Conservation (phyloP, 2,329 filamentous ascomycete species). For the Ceratocystis colombiana region DNA sequence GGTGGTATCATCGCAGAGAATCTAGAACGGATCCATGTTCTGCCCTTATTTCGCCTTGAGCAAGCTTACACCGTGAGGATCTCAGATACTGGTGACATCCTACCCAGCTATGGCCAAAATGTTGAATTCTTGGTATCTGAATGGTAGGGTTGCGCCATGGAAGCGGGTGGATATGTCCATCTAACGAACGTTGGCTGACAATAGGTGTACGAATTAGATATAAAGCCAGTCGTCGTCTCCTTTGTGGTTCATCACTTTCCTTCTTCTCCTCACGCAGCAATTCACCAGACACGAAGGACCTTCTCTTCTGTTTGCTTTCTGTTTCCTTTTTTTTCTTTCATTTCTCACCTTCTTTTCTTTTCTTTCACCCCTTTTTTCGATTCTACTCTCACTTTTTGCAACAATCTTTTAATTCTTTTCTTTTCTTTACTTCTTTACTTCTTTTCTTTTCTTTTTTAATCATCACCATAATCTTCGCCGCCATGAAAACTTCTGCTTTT, state of each 20-base stretch:
- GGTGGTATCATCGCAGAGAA: background rate
- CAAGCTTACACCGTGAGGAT: background rate
- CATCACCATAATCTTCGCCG: background rate
- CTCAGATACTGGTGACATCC: too few relatives aligned
- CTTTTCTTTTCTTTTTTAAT: background rate
- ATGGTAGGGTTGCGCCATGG: background rate
- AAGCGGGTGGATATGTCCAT: background rate
- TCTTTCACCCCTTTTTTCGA: background rate
- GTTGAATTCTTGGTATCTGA: background rate
- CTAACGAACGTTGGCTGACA: background rate
- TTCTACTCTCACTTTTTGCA: slow-evolving; percentile 9
- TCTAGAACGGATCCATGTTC: background rate
- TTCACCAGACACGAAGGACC: slow-evolving; percentile 21
- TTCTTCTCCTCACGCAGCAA: slow-evolving; percentile 21
- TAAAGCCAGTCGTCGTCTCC: background rate
- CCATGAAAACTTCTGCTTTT: slow-evolving; percentile 21
- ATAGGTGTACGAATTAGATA: background rate
- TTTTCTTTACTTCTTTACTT: background rate
- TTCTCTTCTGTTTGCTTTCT: slow-evolving; percentile 19
- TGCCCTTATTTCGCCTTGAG: background rate
- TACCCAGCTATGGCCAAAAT: too few relatives aligned
- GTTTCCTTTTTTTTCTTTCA: slow-evolving; percentile 13
- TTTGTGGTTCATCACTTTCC: background rate
- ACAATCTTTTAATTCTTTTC: background rate
- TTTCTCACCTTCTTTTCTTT: slow-evolving; percentile 15